Evolutionary conservation across 306 rosid species (phyloP), one percentile per base, ranked within the genome.

Genomic region (Acacia acuminata): DNA sequence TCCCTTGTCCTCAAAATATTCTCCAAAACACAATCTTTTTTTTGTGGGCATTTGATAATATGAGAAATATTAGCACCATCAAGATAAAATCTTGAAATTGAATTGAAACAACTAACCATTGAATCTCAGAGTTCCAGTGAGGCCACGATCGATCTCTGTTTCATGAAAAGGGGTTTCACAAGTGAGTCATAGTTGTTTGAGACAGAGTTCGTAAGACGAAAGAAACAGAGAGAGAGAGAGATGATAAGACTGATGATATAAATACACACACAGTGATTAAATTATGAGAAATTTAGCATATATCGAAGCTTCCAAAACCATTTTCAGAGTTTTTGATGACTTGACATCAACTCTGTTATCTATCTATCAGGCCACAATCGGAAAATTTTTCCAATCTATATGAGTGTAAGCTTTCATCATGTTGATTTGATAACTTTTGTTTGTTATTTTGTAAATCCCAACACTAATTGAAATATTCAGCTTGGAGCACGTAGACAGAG

Each of bases 221-320:
- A 71, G n/a, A 27, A 53, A 61, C 9, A 42, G 65, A 45, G 47
- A n/a, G n/a, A 64, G 36, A 36, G 44, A 58, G 70, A 44, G 24
- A 47, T 71, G 87, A 86, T 84, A 65, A 74, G 84, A 44, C 10
- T 44, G 47, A 11, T 10, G 19, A 16, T 51, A 14, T 3, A 51
- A 0, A 50, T 4, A 50, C 4, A 14, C 30, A 27, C 30, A 30
- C 2, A 10, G 4, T 47, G 73, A 78, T 74, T 77, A 79, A 87
- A 83, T 56, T 71, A 34, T 89, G 90, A 85, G 2, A 16, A 77
- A 71, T 79, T 85, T 63, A 32, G 81, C 75, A 82, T 45, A 72
- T 16, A 78, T 85, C 82, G 90, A 90, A 84, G 73, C 90, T 88
- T 92, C 92, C 92, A 90, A 90, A 90, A 79, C 72, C 19, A 32